These are phyloP conservation scores for Geranium incanum DNA, from an alignment of 441 rosid species.

Conservation along the genomic window DNA sequence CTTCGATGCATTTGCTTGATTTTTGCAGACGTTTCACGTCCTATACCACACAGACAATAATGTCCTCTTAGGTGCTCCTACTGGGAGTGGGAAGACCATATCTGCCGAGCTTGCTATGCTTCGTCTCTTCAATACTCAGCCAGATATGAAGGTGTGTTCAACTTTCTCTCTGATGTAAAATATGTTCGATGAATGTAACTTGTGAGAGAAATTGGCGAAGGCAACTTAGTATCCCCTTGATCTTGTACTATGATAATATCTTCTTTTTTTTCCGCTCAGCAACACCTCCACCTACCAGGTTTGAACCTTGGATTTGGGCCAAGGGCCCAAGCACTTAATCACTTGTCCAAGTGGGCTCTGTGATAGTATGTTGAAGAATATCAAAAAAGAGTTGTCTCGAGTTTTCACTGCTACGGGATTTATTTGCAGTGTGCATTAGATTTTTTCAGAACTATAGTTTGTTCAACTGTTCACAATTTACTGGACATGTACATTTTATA, in stretches of 20 bases:
- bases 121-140: conserved; percentile 85
- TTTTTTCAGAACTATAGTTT: not conserved
- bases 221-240: conserved; percentile 7
- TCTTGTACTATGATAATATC: not conserved
- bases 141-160: conserved; percentile 85
- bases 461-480: not conserved
- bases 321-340: not conserved
- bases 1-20: conserved; percentile 25
- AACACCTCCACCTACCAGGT: not conserved
- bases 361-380: conserved; percentile 3
- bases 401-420: not conserved
- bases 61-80: conserved; percentile 96
- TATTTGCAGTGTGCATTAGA: not conserved
- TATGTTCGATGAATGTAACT: conserved; percentile 15
- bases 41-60: conserved; percentile 88
- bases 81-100: conserved; percentile 99
- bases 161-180: conserved; percentile 13
- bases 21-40: conserved; percentile 74
- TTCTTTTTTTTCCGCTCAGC: not conserved
- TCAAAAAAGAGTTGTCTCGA: conserved; percentile 1
- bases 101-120: conserved; percentile 99
- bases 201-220: conserved; percentile 1
- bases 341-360: not conserved
- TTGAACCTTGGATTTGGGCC: not conserved
- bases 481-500: not conserved